Base-by-base conservation (phyloP, 495 filamentous ascomycete species). In the Hypoxylon fuscum region DNA sequence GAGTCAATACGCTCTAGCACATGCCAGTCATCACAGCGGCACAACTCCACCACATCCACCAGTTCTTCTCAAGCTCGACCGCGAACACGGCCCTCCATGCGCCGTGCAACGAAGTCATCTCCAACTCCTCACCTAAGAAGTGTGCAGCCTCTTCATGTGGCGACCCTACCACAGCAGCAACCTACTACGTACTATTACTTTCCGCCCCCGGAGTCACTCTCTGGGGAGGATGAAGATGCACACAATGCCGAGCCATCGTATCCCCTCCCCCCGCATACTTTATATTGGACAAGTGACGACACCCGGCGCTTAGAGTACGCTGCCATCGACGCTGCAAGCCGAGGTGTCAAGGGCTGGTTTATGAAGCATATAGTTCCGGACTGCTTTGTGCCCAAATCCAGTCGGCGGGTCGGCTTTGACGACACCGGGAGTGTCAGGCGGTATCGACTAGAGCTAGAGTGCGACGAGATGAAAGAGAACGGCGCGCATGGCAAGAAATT, bases 261-360 rank as follows among this genome's bases (percentile, higher is more conserved):
- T 27, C 70, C 70, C 20, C 68, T 73, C 0, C 82, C 81, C 3
- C 83, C 83, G 15, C 76, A 81, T 43, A 85, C 81, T n/a, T 78
- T 77, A 1, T 85, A 85, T 62, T 85, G 81, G 82, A 83, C 79
- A 2, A 83, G 79, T 50, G 81, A 83, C 59, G 72, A 75, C 35
- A 83, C 82, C 3, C 76, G 83, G 8, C 65, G 81, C 12, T 69
- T 83, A 5, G 83, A 85, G 62, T 85, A 85, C 66, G 83, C 83
- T 1, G 83, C 83, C 17, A 85, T 85, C 43, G 83, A 85, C 52
- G 80, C 82, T 1, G 83, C 83, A 2, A 77, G 74, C 27, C 72
- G 72, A 31, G 83, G 83, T 4, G 69, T 85, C 6, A 74, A 76
- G 48, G 83, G 83, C 5, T 85, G 82, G 80, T 59, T 83, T 11